These are phyloP conservation scores for Aspergillus carbonarius DNA, from an alignment of 2,329 filamentous ascomycete genomes.

Conservation along the genomic window DNA sequence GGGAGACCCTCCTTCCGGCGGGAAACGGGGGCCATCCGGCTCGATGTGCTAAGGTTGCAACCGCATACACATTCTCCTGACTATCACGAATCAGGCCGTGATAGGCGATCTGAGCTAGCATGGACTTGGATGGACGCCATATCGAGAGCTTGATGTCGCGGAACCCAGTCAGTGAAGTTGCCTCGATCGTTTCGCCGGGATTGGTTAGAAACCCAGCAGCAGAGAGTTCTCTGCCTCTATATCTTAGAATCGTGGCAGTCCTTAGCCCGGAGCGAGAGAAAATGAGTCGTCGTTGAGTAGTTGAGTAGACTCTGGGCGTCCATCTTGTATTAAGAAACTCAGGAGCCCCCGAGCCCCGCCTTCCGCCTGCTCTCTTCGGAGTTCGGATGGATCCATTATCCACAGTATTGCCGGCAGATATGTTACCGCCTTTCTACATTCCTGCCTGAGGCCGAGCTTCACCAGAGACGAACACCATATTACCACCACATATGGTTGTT, in stretches of 20 bases:
- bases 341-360: no score
- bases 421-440: no score
- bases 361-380: no score
- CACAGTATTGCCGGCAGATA: no score
- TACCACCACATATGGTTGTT: no score
- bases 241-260: not conserved
- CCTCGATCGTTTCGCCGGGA: not conserved
- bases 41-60: not conserved
- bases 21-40: slow-evolving; percentile 1
- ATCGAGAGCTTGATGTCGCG: not conserved
- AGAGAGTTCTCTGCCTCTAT: not conserved
- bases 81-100: not conserved
- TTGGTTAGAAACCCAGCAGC: not conserved
- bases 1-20: no score
- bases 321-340: no score
- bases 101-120: not conserved
- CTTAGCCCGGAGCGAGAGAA: not conserved
- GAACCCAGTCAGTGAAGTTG: not conserved
- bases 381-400: no score
- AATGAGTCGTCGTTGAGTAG: not conserved
- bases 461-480: no score
- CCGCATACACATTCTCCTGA: not conserved
- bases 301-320: not conserved
- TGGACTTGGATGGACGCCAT: not conserved
- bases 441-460: no score